Conservation (phyloP, 2,329 filamentous ascomycete genomes). For the Cercospora zeae-maydis region DNA sequence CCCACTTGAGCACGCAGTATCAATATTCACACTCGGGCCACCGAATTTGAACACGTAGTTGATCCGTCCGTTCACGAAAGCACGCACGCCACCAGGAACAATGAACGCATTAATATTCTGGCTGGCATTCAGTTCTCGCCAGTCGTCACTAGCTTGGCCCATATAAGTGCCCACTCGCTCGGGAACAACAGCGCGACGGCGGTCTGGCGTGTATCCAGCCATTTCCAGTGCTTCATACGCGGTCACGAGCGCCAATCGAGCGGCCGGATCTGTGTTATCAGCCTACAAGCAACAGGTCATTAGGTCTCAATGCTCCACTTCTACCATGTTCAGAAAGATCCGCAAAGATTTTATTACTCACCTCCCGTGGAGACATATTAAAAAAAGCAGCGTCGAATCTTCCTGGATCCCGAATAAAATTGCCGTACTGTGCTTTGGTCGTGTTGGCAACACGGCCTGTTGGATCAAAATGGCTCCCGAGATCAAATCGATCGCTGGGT, state of each 20-base stretch:
- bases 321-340: too few relatives aligned
- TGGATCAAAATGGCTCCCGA: not conserved
- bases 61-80: slow-evolving; percentile 24
- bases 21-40: slow-evolving; percentile 29
- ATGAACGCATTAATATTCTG: slow-evolving; percentile 27
- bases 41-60: slow-evolving; percentile 29
- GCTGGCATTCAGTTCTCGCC: slow-evolving; percentile 20
- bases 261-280: slow-evolving; percentile 10
- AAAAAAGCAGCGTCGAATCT: slow-evolving; percentile 42
- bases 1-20: slow-evolving; percentile 34
- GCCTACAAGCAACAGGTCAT: too few relatives aligned
- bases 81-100: slow-evolving; percentile 19
- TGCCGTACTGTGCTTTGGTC: slow-evolving; percentile 24
- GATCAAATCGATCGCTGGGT: not conserved
- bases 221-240: slow-evolving; percentile 18
- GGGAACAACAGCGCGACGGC: not conserved
- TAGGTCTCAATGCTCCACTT: too few relatives aligned
- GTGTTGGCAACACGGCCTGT: not conserved
- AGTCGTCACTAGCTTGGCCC: slow-evolving; percentile 37
- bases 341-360: not conserved
- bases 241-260: slow-evolving; percentile 4
- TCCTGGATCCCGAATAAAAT: slow-evolving; percentile 37
- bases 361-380: slow-evolving; percentile 36
- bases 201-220: slow-evolving; percentile 5
- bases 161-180: slow-evolving; percentile 35